Evolutionary conservation across 805 yeast species (phyloP).

Genomic region (Yamadazyma kitorensis): DNA sequence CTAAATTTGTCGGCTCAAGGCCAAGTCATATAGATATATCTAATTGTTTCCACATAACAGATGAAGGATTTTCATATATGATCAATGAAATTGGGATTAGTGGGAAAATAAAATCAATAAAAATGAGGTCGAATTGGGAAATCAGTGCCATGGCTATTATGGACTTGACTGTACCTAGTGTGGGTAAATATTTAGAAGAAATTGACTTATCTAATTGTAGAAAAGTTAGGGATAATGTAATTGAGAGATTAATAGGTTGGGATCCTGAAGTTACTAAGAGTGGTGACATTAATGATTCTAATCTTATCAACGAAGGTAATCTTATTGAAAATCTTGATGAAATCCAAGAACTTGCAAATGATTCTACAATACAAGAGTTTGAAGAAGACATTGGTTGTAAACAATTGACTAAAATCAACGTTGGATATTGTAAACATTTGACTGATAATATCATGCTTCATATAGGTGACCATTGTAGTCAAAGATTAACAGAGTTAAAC

Average conservation of each 20-base stretch:
- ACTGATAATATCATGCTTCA: constrained; percentile 68
- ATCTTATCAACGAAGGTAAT: neutral
- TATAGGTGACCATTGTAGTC: constrained; percentile 56
- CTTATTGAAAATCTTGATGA: neutral
- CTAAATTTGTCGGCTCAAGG: constrained; percentile 68
- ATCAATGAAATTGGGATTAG: constrained; percentile 68
- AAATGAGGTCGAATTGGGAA: constrained; percentile 74
- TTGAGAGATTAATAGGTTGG: constrained; percentile 68
- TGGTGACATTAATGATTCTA: neutral
- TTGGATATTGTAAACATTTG: constrained; percentile 75
- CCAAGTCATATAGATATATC: constrained; percentile 62
- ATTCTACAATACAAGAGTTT: constrained; percentile 10
- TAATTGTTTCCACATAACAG: constrained; percentile 75
- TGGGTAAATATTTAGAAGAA: constrained; percentile 56
- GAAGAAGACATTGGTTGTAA: constrained; percentile 53
- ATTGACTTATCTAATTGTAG: constrained; percentile 72
- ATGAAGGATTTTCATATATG: constrained; percentile 68
- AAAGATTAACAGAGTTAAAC: constrained; percentile 53
- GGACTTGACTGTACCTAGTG: constrained; percentile 67
- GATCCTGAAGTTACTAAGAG: constrained; percentile 11
- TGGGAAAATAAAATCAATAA: constrained; percentile 53
- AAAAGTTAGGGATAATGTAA: constrained; percentile 67
- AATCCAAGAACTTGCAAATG: constrained; percentile 4
- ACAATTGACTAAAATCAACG: constrained; percentile 48
- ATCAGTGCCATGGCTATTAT: constrained; percentile 77